Conservation (phyloP, 768 basidiomycete genomes). For the Naganishia antarctica region DNA sequence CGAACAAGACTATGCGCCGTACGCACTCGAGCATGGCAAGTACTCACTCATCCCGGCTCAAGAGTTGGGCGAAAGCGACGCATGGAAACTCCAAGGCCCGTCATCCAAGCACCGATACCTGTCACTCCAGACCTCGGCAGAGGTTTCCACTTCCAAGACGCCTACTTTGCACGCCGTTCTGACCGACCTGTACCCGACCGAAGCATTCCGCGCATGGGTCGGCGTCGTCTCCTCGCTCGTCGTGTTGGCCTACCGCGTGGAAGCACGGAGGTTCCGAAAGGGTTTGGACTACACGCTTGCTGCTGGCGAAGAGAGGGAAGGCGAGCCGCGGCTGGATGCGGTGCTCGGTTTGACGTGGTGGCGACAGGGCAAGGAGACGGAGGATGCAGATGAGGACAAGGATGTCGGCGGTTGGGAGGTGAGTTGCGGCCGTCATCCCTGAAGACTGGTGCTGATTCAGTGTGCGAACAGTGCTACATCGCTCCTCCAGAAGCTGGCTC, state of each 20-base stretch:
- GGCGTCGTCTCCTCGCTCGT: slow-evolving; percentile 65
- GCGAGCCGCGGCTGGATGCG: slow-evolving; percentile 75
- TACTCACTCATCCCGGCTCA: slow-evolving; percentile 60
- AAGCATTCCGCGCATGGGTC: slow-evolving; percentile 89
- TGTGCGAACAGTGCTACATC: slow-evolving; percentile 70
- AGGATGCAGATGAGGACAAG: slow-evolving; percentile 41
- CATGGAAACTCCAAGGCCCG: slow-evolving; percentile 75
- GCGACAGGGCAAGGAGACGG: slow-evolving; percentile 38
- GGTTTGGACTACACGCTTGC: slow-evolving; percentile 94
- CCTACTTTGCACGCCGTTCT: slow-evolving; percentile 63
- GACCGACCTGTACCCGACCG: slow-evolving; percentile 69
- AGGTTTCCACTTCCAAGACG: slow-evolving; percentile 52
- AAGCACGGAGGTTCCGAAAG: slow-evolving; percentile 82
- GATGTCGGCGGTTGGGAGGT: slow-evolving; percentile 88
- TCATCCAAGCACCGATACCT: slow-evolving; percentile 95
- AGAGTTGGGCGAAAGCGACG: slow-evolving; percentile 57
- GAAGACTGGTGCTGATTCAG: not conserved
- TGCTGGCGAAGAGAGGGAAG: slow-evolving; percentile 53
- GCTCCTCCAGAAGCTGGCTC: slow-evolving; percentile 90
- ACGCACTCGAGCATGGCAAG: slow-evolving; percentile 44
- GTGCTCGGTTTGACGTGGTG: slow-evolving; percentile 77
- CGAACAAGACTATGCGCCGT: slow-evolving; percentile 53
- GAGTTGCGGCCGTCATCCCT: slow-evolving; percentile 29
- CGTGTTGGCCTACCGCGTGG: slow-evolving; percentile 66
- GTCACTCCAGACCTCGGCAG: slow-evolving; percentile 54